Percentiles rank a stretch among this genome's conserved stretches.
phyloP scores from a whole-genome alignment of 2,329 filamentous ascomycete genomes.

The Fusarium staphyleae region DNA sequence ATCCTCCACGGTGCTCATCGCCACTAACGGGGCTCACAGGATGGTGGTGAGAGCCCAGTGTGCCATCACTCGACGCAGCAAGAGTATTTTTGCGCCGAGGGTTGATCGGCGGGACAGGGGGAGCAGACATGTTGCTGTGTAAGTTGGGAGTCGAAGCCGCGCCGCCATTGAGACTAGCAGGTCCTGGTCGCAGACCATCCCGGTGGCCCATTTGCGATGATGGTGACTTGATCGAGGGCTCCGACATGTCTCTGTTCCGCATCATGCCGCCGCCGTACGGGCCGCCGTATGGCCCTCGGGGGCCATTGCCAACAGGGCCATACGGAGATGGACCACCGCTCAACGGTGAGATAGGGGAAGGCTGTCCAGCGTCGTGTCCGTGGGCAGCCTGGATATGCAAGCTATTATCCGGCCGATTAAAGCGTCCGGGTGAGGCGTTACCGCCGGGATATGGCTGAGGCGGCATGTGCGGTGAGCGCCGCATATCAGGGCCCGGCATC shows the following conservation, averaged over 20 bases:
- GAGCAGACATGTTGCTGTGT: conserved; percentile 47
- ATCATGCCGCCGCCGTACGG: conserved; percentile 43
- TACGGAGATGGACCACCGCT: conserved; percentile 27
- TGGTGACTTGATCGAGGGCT: conserved; percentile 57
- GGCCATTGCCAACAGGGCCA: conserved; percentile 18
- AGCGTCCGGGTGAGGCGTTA: conserved; percentile 31
- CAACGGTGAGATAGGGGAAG: conserved; percentile 54
- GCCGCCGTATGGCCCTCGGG: conserved; percentile 23
- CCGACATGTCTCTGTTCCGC: conserved; percentile 58
- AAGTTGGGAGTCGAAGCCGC: conserved; percentile 49
- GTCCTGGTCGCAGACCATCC: conserved; percentile 46
- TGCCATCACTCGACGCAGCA: conserved; percentile 42
- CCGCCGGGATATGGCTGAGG: conserved; percentile 47
- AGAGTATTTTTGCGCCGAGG: conserved; percentile 59
- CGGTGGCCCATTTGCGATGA: conserved; percentile 54
- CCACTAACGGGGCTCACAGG: conserved; percentile 32
- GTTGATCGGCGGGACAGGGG: conserved; percentile 66
- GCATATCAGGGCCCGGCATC: conserved; percentile 55
- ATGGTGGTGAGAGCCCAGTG: conserved; percentile 25
- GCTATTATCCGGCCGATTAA: conserved; percentile 36
- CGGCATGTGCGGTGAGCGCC: conserved; percentile 56
- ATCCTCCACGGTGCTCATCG: conserved; percentile 42
- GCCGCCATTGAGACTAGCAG: conserved; percentile 46
- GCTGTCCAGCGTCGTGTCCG: conserved; percentile 50
- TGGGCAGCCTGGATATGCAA: conserved; percentile 27